Evolutionary conservation across 257 asterid species (phyloP).

Genomic region (Misopates orontium): DNA sequence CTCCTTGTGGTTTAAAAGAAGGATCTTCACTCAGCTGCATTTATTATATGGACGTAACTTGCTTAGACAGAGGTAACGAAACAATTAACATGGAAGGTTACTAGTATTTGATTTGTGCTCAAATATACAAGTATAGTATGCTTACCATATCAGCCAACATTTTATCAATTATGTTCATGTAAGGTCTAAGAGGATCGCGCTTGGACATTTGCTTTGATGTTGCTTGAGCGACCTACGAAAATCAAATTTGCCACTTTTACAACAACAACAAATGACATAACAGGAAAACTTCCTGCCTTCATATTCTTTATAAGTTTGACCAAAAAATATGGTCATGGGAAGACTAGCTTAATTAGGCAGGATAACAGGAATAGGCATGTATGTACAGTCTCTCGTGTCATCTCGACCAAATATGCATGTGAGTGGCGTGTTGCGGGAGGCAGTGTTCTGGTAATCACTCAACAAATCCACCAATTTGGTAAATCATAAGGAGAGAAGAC

Average conservation of each 20-base stretch:
- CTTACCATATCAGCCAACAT: slow-evolving; percentile 71
- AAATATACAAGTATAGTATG: slow-evolving; percentile 21
- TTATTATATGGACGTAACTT: slow-evolving; percentile 9
- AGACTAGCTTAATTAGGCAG: no score
- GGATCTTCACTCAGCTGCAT: slow-evolving; percentile 72
- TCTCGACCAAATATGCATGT: background rate
- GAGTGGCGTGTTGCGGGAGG: background rate
- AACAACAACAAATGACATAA: background rate
- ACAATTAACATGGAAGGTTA: background rate
- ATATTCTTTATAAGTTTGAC: background rate
- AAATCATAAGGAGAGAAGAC: background rate
- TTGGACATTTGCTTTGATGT: slow-evolving; percentile 80
- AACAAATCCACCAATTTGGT: background rate
- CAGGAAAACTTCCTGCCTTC: background rate
- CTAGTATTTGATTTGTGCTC: background rate
- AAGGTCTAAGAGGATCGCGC: slow-evolving; percentile 73
- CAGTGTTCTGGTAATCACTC: background rate
- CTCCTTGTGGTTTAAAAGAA: slow-evolving; percentile 79
- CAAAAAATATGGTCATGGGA: background rate
- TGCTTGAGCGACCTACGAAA: slow-evolving; percentile 71
- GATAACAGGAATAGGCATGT: background rate
- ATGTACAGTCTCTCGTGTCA: no score
- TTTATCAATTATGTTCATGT: slow-evolving; percentile 68
- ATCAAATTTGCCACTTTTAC: slow-evolving; percentile 18
- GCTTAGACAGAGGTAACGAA: slow-evolving; percentile 7